Evolutionary conservation across 148 eudicot species (phyloP), one percentile per base, ranked within the genome.

Genomic region (Rhododendron simsii): DNA sequence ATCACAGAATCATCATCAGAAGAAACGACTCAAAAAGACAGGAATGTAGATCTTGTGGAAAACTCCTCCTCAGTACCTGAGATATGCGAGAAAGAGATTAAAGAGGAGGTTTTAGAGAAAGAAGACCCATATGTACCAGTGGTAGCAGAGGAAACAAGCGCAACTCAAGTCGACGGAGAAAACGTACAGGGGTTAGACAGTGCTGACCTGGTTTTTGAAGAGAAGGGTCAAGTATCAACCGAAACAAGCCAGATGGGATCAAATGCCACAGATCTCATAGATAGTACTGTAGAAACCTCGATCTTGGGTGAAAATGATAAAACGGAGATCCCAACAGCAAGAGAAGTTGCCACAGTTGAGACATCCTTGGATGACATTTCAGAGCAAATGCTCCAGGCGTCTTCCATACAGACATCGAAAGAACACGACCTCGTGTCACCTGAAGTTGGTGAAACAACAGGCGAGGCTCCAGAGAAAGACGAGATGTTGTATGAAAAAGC

Each of bases 381-480:
- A 33, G 45, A 80, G 74, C 84, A 84, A 51, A 71, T 4, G 39
- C 28, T 44, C 16, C 74, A 44, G 55, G 84, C 20, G 51, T 30
- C 84, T 69, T 51, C 78, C 6, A 35, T n/a, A 53, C 30, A 51
- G 81, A 23, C 84, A 84, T 14, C 21, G 86, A 48, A 84, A 33
- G 81, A 84, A 75, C 50, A 84, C 33, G 57, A 81, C 83, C 5
- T 21, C 2, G 1, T 51, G 30, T 69, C 84, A 30, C 69, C 74
- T 51, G 84, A 84, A 26, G 83, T 33, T 5, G 80, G 65, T 63
- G 81, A 16, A 55, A 48, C 67, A 23, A 83, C 21, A 83, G 71
- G 71, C 39, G 86, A 87, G 86, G 44, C 73, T 51, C 23, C 80
- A 28, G 59, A 83, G 39, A 83, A 45, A 83, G 59, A 28, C 5